phyloP scores from a whole-genome alignment of 352 stramenopile species.

The Phytophthora sp. region DNA sequence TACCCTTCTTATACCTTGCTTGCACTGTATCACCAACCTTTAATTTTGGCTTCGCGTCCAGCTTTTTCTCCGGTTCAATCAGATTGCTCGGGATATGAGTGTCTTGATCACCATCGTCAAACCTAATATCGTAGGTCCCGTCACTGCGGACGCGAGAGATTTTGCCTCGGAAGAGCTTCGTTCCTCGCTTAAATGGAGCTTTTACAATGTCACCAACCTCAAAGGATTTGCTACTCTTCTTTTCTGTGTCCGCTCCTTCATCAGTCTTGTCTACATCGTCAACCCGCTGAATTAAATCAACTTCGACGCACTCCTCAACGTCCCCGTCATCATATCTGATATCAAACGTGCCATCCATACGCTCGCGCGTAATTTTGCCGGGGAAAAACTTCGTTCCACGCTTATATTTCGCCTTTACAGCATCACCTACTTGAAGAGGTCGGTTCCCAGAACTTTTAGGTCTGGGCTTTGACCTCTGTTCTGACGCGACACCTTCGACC shows the following conservation, averaged over 20 bases:
- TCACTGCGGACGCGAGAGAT: conserved; percentile 47
- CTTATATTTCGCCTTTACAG: conserved; percentile 49
- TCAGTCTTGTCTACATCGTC: conserved; percentile 8
- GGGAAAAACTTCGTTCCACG: conserved; percentile 38
- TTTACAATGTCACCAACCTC: conserved; percentile 59
- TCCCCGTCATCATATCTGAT: conserved; percentile 54
- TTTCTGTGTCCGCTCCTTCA: conserved; percentile 39
- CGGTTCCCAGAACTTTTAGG: neutral
- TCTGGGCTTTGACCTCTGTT: neutral
- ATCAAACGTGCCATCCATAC: conserved; percentile 52
- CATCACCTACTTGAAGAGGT: conserved; percentile 21
- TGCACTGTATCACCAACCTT: conserved; percentile 45
- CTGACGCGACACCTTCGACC: conserved; percentile 22
- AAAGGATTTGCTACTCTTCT: conserved; percentile 26
- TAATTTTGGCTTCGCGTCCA: conserved; percentile 27
- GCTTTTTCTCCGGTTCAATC: conserved; percentile 32
- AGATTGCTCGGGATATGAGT: conserved; percentile 30
- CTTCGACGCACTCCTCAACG: conserved; percentile 41
- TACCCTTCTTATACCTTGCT: conserved; percentile 47
- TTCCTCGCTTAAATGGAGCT: conserved; percentile 48
- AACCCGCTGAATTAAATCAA: conserved; percentile 29
- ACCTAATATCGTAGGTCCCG: conserved; percentile 55
- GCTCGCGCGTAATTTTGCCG: conserved; percentile 41
- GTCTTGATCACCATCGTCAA: conserved; percentile 48
- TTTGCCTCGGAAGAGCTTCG: conserved; percentile 45